Base-by-base conservation (phyloP, 2,329 filamentous ascomycete species). In the Lojkania enalia region DNA sequence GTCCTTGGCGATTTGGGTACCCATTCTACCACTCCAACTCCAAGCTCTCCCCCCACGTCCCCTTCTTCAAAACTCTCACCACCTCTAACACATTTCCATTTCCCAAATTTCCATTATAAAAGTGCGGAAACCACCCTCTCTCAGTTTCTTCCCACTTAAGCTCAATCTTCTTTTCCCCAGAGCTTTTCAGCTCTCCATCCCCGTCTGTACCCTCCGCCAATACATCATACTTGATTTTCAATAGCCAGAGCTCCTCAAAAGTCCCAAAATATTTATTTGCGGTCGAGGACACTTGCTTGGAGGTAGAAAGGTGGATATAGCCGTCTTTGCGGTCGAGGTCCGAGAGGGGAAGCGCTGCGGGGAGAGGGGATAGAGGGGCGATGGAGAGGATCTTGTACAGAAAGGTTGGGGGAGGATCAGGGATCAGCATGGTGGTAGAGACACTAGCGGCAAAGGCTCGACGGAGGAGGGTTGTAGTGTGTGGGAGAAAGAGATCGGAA, bases 321-420 rank as follows among this genome's bases (percentile, higher is more conserved):
- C 81, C 81, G 58, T 85, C 82, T 25, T 78, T 74, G 51, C 68
- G 65, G 63, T 85, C 82, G 33, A 84, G 76, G 23, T 79, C 76
- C 11, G 82, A 85, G 48, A 81, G 72, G 12, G 82, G 81, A 41
- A 81, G 79, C 46, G 72, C 67, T 1, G 70, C 61, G 2, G 82
- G 82, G 25, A 84, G 70, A 2, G 80, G 78, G 16, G 73, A 67
- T 5, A 76, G 75, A 20, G 82, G 81, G 18, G 76, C 72, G 16
- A 58, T 51, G 20, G 80, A 76, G 27, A 82, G 66, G 58, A 85
- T 85, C 58, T 85, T 85, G 74, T 84, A 85, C 51, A 85, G 58
- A 43, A 61, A 62, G 18, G 46, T 63, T 25, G 67, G 67, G 11
- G 61, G 62, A 29, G 65, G 64, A 15, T 49, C 55, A 2, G 67